phyloP scores from a whole-genome alignment of 192 early-diverging fungal genomes.

The Umbelopsis vinacea region DNA sequence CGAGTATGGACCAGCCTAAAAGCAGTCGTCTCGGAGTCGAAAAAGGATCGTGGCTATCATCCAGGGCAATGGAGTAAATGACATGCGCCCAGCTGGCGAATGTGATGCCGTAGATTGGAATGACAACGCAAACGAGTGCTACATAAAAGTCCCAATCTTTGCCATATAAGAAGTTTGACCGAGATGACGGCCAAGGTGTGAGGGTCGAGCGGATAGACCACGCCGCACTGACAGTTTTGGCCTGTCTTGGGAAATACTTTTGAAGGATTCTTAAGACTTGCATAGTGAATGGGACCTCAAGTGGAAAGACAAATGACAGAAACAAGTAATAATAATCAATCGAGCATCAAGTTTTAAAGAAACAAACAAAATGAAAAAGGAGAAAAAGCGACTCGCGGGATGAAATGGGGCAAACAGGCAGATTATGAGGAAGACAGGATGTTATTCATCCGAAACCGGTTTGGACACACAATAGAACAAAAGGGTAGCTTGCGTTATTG shows the following conservation, averaged over 20 bases:
- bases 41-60: not conserved
- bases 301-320: not conserved
- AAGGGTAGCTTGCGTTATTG: too few species aligned
- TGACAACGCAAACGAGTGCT: not conserved
- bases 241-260: not conserved
- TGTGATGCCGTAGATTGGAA: slow-evolving; percentile 5
- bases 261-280: not conserved
- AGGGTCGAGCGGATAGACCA: slow-evolving; percentile 5
- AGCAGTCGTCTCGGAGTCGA: slow-evolving; percentile 10
- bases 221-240: not conserved
- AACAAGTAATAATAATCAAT: not conserved
- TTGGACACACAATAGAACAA: too few species aligned
- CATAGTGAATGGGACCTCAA: not conserved
- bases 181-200: not conserved
- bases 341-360: not conserved
- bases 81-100: not conserved
- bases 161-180: slow-evolving; percentile 13
- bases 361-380: not conserved
- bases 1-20: slow-evolving; percentile 5
- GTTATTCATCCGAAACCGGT: not conserved
- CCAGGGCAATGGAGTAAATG: not conserved
- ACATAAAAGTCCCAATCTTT: slow-evolving; percentile 16
- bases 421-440: not conserved
- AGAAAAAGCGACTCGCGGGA: not conserved
- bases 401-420: not conserved